Evolutionary conservation across 179 eudicot species (phyloP), one percentile per base, ranked within the genome.

Genomic region (Patellifolia procumbens): DNA sequence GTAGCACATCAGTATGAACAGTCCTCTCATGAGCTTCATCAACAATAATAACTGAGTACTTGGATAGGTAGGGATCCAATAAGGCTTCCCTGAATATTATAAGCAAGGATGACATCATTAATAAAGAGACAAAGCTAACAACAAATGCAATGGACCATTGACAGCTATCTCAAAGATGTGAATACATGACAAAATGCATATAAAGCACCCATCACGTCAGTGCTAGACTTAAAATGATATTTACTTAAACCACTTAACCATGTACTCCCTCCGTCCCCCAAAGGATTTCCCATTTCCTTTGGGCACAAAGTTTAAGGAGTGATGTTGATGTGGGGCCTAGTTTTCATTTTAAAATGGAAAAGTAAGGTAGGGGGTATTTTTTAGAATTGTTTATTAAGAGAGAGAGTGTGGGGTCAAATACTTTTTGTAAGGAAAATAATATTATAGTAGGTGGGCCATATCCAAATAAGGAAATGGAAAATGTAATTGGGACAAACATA

Each of bases 21-120:
- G 98, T 96, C 84, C 99, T 90, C 88, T 96, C 99, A 75, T 96
- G 99, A 86, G 99, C 99, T 86, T 95, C 99, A 77, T 95, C 99
- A 73, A 93, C 91, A 53, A 96, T 78, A 68, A 96, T 89, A 62
- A 93, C 98, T 69, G 98, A 88, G 84, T 96, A 96, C 81, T 80
- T 91, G 16, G 99, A 93, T 68, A 96, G 91, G 77, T 80, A 86
- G 26, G 92, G 92, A 71, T 96, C 99, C 87, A 96, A 82, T 78
- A 96, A 80, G 73, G 97, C 93, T 89, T 96, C 99, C 97, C 99
- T 96, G 92, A 45, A 80, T 62, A 51, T 55, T 62, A 51, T 55
- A 73, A 28, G 70, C 81, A 82, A 74, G 79, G 46, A 39, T 85
- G 48, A 45, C 35, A 81, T 74, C 51, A 84, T 52, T 34, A 56